Percentiles rank a stretch among this genome's conserved stretches.
phyloP scores from a whole-genome alignment of 805 yeast species.

The Kregervanrija pseudodelftensis region DNA sequence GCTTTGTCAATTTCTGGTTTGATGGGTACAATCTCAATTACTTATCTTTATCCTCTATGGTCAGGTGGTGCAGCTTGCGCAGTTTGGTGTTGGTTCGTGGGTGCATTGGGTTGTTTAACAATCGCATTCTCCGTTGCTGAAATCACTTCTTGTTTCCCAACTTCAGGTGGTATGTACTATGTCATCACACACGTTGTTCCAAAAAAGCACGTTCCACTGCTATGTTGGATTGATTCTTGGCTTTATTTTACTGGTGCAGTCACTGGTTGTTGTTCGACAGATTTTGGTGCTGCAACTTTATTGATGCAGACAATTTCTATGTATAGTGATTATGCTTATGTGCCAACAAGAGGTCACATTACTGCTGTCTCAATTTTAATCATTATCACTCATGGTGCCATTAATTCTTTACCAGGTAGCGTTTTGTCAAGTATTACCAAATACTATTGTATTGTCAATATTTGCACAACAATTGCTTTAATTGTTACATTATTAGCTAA shows the following conservation, averaged over 20 bases:
- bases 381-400: conserved; percentile 38
- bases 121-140: conserved; percentile 47
- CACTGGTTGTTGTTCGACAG: conserved; percentile 45
- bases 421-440: conserved; percentile 44
- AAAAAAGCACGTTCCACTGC: conserved; percentile 39
- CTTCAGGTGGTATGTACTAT: conserved; percentile 46
- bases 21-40: conserved; percentile 55
- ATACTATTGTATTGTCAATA: conserved; percentile 42
- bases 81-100: conserved; percentile 57
- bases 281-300: conserved; percentile 45
- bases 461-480: conserved; percentile 41
- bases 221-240: conserved; percentile 51
- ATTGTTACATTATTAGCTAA: conserved; percentile 49
- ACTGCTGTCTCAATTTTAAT: conserved; percentile 48
- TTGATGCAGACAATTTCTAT: conserved; percentile 40
- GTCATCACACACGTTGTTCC: conserved; percentile 43
- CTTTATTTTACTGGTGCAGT: conserved; percentile 42
- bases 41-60: conserved; percentile 38
- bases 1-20: conserved; percentile 61
- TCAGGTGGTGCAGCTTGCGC: conserved; percentile 58
- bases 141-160: conserved; percentile 44
- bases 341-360: conserved; percentile 35
- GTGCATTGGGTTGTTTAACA: conserved; percentile 45
- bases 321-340: conserved; percentile 29
- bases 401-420: conserved; percentile 47